Evolutionary conservation across 208 protist genomes (phyloP), one percentile per base, ranked within the genome.

Genomic region (Wallacemonas sp.): DNA sequence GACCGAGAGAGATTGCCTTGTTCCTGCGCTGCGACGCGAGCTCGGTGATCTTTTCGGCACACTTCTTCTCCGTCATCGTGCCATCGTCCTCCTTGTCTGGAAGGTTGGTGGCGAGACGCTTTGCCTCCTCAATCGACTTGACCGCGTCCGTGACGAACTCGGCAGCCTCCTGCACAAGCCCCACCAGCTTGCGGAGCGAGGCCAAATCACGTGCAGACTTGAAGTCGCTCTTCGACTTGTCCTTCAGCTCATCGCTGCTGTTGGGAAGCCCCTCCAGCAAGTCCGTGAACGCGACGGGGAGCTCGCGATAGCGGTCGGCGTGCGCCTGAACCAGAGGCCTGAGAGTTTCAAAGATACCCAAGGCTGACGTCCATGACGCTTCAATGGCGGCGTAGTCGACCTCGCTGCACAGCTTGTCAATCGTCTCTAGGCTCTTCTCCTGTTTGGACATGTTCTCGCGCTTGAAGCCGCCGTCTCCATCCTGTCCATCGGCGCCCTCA

Each of bases 401-500:
- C 21, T 74, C 71, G 34, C 81, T 77, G 66, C 75, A 83, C 21
- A 74, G 46, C 19, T 49, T 77, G 41, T 85, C 64, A 55, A 95
- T 87, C 39, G 78, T 39, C 47, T 83, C 76, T 17, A 68, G 36
- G 27, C 72, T 76, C 71, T 84, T 88, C 38, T 90, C 83, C 64
- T 85, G 74, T n/a, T n/a, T n/a, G n/a, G n/a, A n/a, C n/a, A n/a
- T n/a, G n/a, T n/a, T n/a, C n/a, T n/a, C n/a, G n/a, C n/a, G n/a
- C n/a, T n/a, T n/a, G n/a, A n/a, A n/a, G 36, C 36, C 36, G 19
- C 14, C 5, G n/a, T 71, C 66, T n/a, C 64, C 57, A 23, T 5
- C 30, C 32, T 71, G 48, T 49, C 87, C 89, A 46, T 89, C 80
- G 30, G 76, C 77, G 54, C 89, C 83, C 24, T 92, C 87, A 34